phyloP scores from a whole-genome alignment of 2,329 filamentous ascomycete species.

The Clarireedia sp. region DNA sequence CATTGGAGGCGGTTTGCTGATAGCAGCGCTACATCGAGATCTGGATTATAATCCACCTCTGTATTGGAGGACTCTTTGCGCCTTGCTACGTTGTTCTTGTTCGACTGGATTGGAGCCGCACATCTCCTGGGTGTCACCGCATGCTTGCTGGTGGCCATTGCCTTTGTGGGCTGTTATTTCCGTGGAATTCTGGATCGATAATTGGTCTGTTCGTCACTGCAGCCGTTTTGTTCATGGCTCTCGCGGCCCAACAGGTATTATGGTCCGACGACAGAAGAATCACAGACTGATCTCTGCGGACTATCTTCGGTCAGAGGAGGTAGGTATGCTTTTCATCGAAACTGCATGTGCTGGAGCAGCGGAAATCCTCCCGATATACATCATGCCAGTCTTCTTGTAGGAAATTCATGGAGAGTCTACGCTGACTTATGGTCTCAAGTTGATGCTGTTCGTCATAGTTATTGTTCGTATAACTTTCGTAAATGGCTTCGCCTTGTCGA shows the following conservation, averaged over 20 bases:
- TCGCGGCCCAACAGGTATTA: constrained; percentile 21
- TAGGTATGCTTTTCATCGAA: constrained; percentile 30
- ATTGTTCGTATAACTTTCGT: constrained; percentile 30
- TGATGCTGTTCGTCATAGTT: constrained; percentile 31
- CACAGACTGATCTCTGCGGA: constrained; percentile 26
- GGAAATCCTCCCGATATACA: constrained; percentile 34
- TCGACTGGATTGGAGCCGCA: constrained; percentile 24
- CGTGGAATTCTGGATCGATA: constrained; percentile 23
- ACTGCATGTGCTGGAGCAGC: constrained; percentile 30
- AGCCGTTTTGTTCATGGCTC: constrained; percentile 28
- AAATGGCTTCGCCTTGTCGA: constrained; percentile 29
- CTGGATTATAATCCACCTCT: constrained; percentile 26
- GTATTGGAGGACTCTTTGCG: constrained; percentile 33
- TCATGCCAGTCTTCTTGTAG: constrained; percentile 42
- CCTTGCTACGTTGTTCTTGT: constrained; percentile 37
- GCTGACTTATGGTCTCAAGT: constrained; percentile 35
- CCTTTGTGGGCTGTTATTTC: constrained; percentile 28
- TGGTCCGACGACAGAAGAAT: constrained; percentile 17
- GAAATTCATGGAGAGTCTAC: constrained; percentile 41
- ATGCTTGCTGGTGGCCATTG: constrained; percentile 29
- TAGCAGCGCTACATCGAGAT: constrained; percentile 37
- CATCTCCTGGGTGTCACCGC: constrained; percentile 30
- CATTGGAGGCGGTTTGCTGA: constrained; percentile 33
- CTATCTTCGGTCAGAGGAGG: constrained; percentile 30
- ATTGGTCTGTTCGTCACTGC: constrained; percentile 36